Evolutionary conservation across 2,329 filamentous ascomycete species (phyloP).

Genomic region (Incumbomyces lentus): DNA sequence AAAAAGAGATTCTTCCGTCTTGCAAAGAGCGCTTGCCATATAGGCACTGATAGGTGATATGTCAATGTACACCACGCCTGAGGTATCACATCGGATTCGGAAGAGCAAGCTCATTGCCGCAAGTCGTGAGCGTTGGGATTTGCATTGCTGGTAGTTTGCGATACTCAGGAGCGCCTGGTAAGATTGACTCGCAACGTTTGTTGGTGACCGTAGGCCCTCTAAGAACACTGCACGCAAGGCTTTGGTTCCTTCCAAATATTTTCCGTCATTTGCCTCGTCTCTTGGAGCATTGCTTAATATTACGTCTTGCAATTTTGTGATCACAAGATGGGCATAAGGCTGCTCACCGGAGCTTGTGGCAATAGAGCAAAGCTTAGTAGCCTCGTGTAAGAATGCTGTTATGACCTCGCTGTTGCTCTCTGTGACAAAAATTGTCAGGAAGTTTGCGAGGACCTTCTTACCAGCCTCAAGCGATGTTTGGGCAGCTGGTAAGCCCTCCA

Average conservation of each 20-base stretch:
- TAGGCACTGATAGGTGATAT: conserved; percentile 60
- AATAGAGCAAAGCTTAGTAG: background rate
- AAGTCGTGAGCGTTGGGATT: conserved; percentile 59
- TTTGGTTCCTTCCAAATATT: conserved; percentile 1
- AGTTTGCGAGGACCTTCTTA: background rate
- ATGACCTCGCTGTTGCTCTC: background rate
- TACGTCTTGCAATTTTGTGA: background rate
- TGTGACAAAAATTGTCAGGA: background rate
- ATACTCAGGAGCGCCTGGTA: conserved; percentile 57
- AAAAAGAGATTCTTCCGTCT: conserved; percentile 46
- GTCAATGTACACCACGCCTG: conserved; percentile 63
- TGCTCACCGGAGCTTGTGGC: background rate
- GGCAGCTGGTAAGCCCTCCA: background rate
- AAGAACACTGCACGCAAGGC: conserved; percentile 51
- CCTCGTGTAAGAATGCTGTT: conserved; percentile 2
- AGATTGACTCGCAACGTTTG: conserved; percentile 51
- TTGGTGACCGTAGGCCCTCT: conserved; percentile 56
- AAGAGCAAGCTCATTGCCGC: conserved; percentile 70
- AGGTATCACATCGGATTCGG: conserved; percentile 71
- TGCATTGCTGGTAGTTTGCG: conserved; percentile 44
- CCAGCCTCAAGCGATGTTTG: background rate
- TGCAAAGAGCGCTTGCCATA: conserved; percentile 61
- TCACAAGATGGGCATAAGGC: conserved; percentile 1
- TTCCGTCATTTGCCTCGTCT: background rate
- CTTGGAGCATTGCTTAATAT: conserved; percentile 1